Conservation (phyloP, 192 early-diverging fungal species). For the Glomus cerebriforme region DNA sequence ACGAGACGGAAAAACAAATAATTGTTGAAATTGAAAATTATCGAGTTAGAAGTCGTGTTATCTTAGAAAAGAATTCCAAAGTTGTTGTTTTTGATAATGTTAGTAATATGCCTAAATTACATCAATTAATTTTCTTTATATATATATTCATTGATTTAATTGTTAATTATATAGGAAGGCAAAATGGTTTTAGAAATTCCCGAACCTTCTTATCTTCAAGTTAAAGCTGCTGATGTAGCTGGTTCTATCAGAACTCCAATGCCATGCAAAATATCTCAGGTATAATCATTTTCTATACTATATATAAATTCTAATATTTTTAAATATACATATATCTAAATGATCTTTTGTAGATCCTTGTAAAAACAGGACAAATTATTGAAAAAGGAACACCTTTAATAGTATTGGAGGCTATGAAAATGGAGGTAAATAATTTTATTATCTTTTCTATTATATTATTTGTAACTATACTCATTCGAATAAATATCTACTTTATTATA, state of each 20-base stretch:
- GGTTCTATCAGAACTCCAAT: conserved; percentile 87
- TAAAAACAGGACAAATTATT: conserved; percentile 76
- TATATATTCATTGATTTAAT: background rate
- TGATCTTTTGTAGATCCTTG: conserved; percentile 34
- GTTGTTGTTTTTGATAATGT: conserved; percentile 68
- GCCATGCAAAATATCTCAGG: conserved; percentile 95
- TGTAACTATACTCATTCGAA: background rate
- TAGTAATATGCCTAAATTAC: background rate
- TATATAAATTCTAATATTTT: background rate
- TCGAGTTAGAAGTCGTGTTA: conserved; percentile 59
- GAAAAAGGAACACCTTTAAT: conserved; percentile 79
- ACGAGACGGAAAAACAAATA: conserved; percentile 45
- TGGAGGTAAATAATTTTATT: conserved; percentile 71
- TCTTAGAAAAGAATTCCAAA: conserved; percentile 58
- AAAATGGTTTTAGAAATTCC: conserved; percentile 57
- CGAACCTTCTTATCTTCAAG: conserved; percentile 56
- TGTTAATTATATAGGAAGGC: conserved; percentile 43
- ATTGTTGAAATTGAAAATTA: conserved; percentile 67
- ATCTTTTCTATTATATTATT: conserved; percentile 26
- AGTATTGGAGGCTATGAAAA: conserved; percentile 98
- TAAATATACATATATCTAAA: background rate
- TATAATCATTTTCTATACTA: conserved; percentile 39
- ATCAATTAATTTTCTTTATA: background rate
- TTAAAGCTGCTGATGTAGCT: conserved; percentile 46
- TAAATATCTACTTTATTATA: conserved; percentile 2